phyloP scores from a whole-genome alignment of 371 early-diverging fungal genomes.

The Apophysomyces ossiformis region DNA sequence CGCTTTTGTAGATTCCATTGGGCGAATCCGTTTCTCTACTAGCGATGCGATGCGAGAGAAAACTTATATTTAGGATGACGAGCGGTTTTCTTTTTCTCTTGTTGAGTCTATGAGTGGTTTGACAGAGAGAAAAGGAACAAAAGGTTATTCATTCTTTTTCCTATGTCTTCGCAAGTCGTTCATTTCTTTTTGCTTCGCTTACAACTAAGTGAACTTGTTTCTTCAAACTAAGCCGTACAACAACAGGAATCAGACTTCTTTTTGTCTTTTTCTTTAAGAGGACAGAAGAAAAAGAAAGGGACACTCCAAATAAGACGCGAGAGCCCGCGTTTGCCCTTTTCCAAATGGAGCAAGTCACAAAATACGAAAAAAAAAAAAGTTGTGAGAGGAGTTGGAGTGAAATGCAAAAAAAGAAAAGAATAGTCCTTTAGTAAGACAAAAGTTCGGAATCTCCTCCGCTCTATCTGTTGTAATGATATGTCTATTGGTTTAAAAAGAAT shows the following conservation, averaged over 20 bases:
- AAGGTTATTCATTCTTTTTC: not conserved
- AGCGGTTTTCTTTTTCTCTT: not conserved
- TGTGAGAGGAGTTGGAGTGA: not conserved
- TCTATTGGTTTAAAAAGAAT: not conserved
- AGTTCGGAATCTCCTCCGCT: slow-evolving; percentile 2
- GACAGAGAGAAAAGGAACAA: not conserved
- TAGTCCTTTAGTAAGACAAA: not conserved
- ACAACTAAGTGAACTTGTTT: no score
- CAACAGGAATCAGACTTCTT: no score
- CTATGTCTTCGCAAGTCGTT: no score
- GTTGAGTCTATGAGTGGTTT: not conserved
- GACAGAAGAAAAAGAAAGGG: not conserved
- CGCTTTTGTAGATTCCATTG: not conserved
- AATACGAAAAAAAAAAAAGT: not conserved
- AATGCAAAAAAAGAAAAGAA: not conserved
- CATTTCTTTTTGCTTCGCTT: no score
- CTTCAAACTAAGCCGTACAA: no score
- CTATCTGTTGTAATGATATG: not conserved
- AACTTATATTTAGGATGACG: slow-evolving; percentile 1
- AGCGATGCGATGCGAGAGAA: not conserved
- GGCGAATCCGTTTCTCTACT: not conserved
- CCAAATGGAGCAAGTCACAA: slow-evolving; percentile 8
- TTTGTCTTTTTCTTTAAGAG: not conserved
- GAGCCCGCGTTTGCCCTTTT: slow-evolving; percentile 6
- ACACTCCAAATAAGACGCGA: no score